Percentiles rank a stretch among this genome's conserved stretches.
Evolutionary conservation across 2,329 filamentous ascomycete species (phyloP).

Genomic region (Fusarium gaditjirri): DNA sequence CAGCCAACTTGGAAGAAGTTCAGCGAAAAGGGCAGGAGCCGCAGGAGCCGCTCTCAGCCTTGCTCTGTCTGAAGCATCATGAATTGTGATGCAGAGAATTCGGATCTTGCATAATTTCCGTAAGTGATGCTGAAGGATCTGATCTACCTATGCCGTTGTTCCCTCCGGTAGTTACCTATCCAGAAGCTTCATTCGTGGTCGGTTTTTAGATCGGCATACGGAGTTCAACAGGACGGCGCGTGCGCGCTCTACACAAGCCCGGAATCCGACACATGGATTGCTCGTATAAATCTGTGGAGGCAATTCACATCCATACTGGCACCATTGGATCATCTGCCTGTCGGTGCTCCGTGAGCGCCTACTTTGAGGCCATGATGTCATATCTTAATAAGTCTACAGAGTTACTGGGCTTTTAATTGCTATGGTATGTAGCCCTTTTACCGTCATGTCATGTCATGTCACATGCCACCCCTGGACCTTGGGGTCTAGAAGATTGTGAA

Average conservation of each 20-base stretch:
- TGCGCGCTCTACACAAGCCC: slow-evolving; percentile 3
- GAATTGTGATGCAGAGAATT: not conserved
- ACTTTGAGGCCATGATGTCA: slow-evolving; percentile 22
- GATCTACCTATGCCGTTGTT: not conserved
- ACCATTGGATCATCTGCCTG: not conserved
- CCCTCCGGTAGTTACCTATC: not conserved
- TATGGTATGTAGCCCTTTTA: not conserved
- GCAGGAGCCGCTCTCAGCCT: slow-evolving; percentile 1
- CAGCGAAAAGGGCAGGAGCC: not conserved
- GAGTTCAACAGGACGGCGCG: slow-evolving; percentile 6
- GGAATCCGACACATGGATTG: slow-evolving; percentile 5
- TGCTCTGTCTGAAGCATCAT: not conserved
- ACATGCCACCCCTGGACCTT: not conserved
- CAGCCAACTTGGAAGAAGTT: not conserved
- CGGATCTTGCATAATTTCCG: not conserved
- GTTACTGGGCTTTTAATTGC: not conserved
- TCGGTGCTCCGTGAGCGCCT: not conserved
- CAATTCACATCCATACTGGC: not conserved
- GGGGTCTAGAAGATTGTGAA: not conserved
- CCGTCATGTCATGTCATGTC: slow-evolving; percentile 6
- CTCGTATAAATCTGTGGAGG: not conserved
- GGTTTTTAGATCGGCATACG: slow-evolving; percentile 1
- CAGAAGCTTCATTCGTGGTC: not conserved
- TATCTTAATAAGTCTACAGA: not conserved
- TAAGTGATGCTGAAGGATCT: not conserved